Base-by-base conservation (phyloP, 169 alveolate species). In the Plasmodium gaboni region DNA sequence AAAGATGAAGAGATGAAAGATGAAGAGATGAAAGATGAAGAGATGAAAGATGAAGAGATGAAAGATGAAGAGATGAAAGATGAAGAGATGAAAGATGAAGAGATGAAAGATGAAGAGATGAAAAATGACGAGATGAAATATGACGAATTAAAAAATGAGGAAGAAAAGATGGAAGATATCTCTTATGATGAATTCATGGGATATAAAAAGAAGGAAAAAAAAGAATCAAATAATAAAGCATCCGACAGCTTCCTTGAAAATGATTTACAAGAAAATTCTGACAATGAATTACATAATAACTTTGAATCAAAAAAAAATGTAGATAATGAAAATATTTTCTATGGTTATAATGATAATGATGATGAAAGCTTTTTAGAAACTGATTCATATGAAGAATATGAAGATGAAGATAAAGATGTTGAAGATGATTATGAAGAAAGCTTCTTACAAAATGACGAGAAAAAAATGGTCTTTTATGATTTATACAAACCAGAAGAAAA, bases 301-400 rank as follows among this genome's bases (percentile, higher is more conserved):
- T 74, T 61, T 17, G 61, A 38, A 15, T 74, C 86, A 2, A 51
- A 32, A 22, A 28, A 24, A 22, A 28, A 24, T 15, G 5, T 73
- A 28, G 71, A 53, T 24, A 9, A 74, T 53, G 28, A 76, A 1
- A 42, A 44, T 13, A 55, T 48, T 15, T 55, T 46, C 24, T 57
- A 80, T 13, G 24, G 69, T 70, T 26, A 59, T 46, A 8, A 1
- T 24, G 51, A 53, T 8, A 28, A n/a, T 7, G 12, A 61, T 78
- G 71, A 50, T 13, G 89, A 7, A 12, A 78, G 73, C 60, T 74
- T 74, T 26, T 55, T 74, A 12, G 88, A 74, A 63, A 17, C 19
- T 13, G 55, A 42, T 3, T 17, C 73, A 13, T 19, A 78, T 38
- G 64, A 70, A 48, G 69, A 72, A 22, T 42, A 72, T 24, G 42